Evolutionary conservation across 129 eudicot species (phyloP).

Genomic region (Oenanthe sinensis): DNA sequence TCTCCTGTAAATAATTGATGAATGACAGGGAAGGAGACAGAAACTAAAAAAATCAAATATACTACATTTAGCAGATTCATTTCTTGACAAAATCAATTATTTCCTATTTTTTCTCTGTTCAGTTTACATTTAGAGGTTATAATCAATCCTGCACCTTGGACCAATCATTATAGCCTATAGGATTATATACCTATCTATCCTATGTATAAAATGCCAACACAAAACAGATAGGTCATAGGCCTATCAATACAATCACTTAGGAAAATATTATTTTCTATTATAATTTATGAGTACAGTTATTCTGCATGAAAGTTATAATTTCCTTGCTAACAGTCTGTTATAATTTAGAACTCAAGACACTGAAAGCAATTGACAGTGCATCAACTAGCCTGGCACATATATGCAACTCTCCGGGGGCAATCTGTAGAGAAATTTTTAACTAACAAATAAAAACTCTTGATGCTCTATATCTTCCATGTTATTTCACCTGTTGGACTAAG

Average conservation of each 20-base stretch:
- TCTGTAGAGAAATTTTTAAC: neutral
- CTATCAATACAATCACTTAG: too few relatives aligned
- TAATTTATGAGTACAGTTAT: neutral
- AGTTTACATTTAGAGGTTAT: conserved; percentile 21
- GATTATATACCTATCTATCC: neutral
- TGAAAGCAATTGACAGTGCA: neutral
- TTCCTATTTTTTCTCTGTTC: conserved; percentile 13
- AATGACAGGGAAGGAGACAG: neutral
- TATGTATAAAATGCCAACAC: neutral
- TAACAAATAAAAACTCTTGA: too few relatives aligned
- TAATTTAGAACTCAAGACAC: neutral
- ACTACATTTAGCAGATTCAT: neutral
- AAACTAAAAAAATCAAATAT: neutral
- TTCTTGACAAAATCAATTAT: neutral
- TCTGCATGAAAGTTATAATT: too few relatives aligned
- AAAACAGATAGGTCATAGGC: neutral
- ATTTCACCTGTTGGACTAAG: neutral
- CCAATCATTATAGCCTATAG: conserved; percentile 11
- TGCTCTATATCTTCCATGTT: too few relatives aligned
- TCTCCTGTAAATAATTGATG: neutral
- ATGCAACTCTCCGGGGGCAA: neutral
- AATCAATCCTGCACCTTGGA: conserved; percentile 9
- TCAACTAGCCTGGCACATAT: neutral
- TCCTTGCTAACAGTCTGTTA: too few relatives aligned
- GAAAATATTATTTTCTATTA: too few relatives aligned